Base-by-base conservation (phyloP, 352 stramenopile species). In the Pythium scleroteichum region DNA sequence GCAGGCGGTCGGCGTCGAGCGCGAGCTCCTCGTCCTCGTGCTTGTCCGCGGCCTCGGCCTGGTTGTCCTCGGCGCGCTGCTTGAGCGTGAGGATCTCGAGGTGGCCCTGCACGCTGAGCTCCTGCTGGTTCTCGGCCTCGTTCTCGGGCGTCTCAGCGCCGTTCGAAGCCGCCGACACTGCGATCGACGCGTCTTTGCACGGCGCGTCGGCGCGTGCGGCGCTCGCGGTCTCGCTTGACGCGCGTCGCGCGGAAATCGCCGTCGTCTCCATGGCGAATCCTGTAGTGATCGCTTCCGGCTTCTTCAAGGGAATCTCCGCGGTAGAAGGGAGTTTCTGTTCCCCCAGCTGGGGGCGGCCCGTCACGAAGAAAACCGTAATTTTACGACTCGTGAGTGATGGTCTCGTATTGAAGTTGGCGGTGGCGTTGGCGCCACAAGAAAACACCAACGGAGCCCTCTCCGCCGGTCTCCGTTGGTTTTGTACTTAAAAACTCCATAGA, bases 1-100 rank as follows among this genome's bases (percentile, higher is more conserved):
- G 84, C 58, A 92, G 62, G 51, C 32, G 64, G 53, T 89, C 79
- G 17, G 57, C 60, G 48, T 76, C 57, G n/a, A 64, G 56, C 51
- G 33, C 41, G 26, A 59, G n/a, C n/a, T 49, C 53, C 23, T 65
- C 48, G 22, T 48, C 9, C 55, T 33, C 32, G 41, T 20, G 29
- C 16, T 33, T 35, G 13, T 44, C 38, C 7, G 38, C 38, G 13
- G 38, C 13, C 26, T 35, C 29, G 29, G 5, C 10, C 29, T 35
- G 29, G 29, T 35, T 35, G 5, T 35, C 29, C 29, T 35, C 29
- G 29, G 63, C 63, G n/a, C 42, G 49, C 51, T 70, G 63, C 50
- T 62, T 65, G 38, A 66, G 63, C 50, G 63, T 66, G 20, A 70
- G 63, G 24, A 70, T 70, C 50, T 52, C 63, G 14, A 70, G 23